These are phyloP conservation scores for Didymella segeticola DNA, from an alignment of 2,329 filamentous ascomycete species.

Conservation along the genomic window DNA sequence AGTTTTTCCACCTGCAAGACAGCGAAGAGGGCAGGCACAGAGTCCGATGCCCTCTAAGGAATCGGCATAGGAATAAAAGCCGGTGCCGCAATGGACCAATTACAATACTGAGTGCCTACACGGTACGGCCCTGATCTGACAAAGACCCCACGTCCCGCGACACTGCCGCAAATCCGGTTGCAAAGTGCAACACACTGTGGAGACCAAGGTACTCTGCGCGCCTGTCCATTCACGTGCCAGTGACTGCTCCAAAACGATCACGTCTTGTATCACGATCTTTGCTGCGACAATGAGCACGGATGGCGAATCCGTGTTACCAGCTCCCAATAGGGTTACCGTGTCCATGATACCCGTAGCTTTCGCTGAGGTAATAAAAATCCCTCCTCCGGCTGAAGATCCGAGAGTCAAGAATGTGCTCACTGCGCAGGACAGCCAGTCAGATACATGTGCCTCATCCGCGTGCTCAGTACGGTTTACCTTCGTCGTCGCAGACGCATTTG, in stretches of 20 bases:
- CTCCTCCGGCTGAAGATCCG: conserved; percentile 17
- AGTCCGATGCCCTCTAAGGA: conserved; percentile 31
- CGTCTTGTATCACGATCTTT: conserved; percentile 26
- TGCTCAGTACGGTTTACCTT: conserved; percentile 12
- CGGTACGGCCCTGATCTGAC: conserved; percentile 20
- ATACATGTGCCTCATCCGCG: conserved; percentile 14
- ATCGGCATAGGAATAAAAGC: conserved; percentile 23
- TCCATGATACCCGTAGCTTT: conserved; percentile 22
- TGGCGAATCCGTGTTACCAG: conserved; percentile 25
- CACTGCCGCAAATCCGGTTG: conserved; percentile 17
- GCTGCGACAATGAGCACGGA: conserved; percentile 27
- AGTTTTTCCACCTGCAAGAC: conserved; percentile 23
- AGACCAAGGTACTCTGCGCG: conserved; percentile 10
- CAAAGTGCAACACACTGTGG: conserved; percentile 5
- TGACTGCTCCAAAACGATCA: conserved; percentile 24
- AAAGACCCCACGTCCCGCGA: conserved; percentile 36
- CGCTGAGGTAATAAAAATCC: conserved; percentile 34
- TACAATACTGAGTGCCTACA: conserved; percentile 19
- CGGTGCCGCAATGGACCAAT: conserved; percentile 29
- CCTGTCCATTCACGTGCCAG: conserved; percentile 31
- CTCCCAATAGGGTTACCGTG: conserved; percentile 22
- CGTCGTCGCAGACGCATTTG: conserved; percentile 22
- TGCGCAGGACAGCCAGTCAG: conserved; percentile 28
- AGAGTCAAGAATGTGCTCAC: conserved; percentile 25
- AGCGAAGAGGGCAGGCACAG: background rate